Conservation (phyloP, 306 rosid genomes). For the Oxytropis ochrocephala region DNA sequence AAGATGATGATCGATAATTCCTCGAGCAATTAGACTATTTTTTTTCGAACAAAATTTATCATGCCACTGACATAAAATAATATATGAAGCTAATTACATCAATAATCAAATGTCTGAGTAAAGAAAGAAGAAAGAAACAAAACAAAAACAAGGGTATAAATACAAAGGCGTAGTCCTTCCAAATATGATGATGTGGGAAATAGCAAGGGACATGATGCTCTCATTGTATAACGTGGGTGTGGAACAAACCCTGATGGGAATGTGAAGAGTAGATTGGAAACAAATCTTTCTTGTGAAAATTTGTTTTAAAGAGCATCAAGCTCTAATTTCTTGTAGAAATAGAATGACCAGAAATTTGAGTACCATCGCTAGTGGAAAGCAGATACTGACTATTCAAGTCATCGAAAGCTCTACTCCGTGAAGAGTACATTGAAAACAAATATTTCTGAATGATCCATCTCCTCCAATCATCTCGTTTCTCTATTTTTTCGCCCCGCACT, state of each 20-base stretch:
- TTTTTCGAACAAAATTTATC: not conserved
- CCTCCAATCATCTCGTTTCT: slow-evolving; percentile 61
- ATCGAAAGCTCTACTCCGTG: no score
- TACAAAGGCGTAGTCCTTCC: not conserved
- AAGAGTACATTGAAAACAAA: no score
- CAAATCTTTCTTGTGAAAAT: no score
- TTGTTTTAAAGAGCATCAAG: no score
- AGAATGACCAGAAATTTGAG: slow-evolving; percentile 42
- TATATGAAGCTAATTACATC: not conserved
- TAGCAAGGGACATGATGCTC: not conserved
- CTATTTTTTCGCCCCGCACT: slow-evolving; percentile 84
- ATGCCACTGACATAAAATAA: not conserved
- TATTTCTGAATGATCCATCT: slow-evolving; percentile 74
- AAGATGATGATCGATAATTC: no score
- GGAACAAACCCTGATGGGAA: slow-evolving; percentile 23
- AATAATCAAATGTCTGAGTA: not conserved
- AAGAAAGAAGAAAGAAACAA: not conserved
- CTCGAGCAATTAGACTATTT: no score
- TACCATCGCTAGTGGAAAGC: slow-evolving; percentile 29
- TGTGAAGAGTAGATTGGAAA: no score
- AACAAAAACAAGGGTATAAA: not conserved
- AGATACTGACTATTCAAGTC: slow-evolving; percentile 28
- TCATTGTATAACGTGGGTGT: slow-evolving; percentile 1
- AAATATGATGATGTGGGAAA: not conserved
- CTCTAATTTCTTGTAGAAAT: no score